Evolutionary conservation across 2,329 filamentous ascomycete species (phyloP).

Genomic region (Elsinoe australis): DNA sequence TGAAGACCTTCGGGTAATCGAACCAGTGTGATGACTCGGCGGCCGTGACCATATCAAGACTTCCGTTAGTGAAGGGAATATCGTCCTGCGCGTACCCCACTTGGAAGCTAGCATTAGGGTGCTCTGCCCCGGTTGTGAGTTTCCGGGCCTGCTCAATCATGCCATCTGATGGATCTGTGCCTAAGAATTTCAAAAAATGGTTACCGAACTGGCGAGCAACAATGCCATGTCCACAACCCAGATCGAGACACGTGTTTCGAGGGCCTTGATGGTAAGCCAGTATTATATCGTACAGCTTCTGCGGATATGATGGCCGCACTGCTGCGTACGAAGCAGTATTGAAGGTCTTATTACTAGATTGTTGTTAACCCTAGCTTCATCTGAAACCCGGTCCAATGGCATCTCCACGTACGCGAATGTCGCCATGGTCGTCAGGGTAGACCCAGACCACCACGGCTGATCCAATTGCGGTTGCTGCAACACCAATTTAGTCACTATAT

Average conservation of each 20-base stretch:
- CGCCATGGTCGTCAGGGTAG: conserved; percentile 33
- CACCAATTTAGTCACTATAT: no score
- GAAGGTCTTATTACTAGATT: conserved; percentile 47
- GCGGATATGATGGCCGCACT: conserved; percentile 53
- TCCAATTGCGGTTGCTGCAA: background rate
- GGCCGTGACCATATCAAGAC: conserved; percentile 46
- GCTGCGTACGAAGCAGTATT: conserved; percentile 52
- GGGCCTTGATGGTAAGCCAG: conserved; percentile 47
- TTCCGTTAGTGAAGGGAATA: conserved; percentile 40
- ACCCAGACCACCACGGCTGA: background rate
- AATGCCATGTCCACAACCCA: conserved; percentile 58
- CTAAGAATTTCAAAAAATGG: conserved; percentile 47
- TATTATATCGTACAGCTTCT: conserved; percentile 47
- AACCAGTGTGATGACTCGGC: conserved; percentile 62
- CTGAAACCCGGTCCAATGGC: background rate
- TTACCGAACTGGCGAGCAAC: conserved; percentile 48
- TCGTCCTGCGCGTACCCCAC: conserved; percentile 48
- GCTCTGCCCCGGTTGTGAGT: conserved; percentile 22
- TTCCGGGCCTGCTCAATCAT: conserved; percentile 42
- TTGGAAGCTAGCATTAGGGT: conserved; percentile 43
- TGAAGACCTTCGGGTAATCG: conserved; percentile 49
- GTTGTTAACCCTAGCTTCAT: conserved; percentile 19
- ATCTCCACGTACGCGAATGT: conserved; percentile 41
- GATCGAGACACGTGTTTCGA: conserved; percentile 42
- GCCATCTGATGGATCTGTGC: conserved; percentile 49